phyloP scores from a whole-genome alignment of 352 stramenopile species.

The Globisporangium carolinianum region DNA sequence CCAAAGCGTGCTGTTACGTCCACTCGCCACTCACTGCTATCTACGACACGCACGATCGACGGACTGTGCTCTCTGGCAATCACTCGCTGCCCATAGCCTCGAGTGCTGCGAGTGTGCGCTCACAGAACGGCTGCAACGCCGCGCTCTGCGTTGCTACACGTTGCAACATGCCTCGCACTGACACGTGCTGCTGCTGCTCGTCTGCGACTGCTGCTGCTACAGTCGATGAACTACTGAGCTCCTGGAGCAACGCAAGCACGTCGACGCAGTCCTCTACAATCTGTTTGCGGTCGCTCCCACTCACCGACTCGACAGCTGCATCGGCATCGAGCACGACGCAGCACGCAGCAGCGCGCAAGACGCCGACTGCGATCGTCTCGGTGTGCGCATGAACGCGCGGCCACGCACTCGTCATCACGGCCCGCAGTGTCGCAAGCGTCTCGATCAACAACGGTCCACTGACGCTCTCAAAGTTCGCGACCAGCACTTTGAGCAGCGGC shows the following conservation, averaged over 20 bases:
- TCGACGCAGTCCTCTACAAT: conserved; percentile 29
- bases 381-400: conserved; percentile 59
- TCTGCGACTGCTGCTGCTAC: not conserved
- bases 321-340: conserved; percentile 55
- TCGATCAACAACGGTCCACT: conserved; percentile 39
- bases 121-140: conserved; percentile 6
- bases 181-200: no score
- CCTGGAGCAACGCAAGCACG: conserved; percentile 26
- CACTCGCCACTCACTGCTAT: no score
- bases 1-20: no score
- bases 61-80: no score
- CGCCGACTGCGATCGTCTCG: conserved; percentile 57
- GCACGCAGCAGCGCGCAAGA: conserved; percentile 60
- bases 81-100: no score
- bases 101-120: not conserved
- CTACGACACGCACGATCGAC: no score
- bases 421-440: conserved; percentile 50
- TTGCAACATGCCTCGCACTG: conserved; percentile 4
- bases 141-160: conserved; percentile 3
- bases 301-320: conserved; percentile 16
- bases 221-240: conserved; percentile 10
- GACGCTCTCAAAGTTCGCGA: conserved; percentile 61
- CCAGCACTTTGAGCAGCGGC: conserved; percentile 66
- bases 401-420: conserved; percentile 53
- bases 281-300: conserved; percentile 18